Evolutionary conservation across 2,329 filamentous ascomycete species (phyloP).

Genomic region (Colletotrichum aenigma): DNA sequence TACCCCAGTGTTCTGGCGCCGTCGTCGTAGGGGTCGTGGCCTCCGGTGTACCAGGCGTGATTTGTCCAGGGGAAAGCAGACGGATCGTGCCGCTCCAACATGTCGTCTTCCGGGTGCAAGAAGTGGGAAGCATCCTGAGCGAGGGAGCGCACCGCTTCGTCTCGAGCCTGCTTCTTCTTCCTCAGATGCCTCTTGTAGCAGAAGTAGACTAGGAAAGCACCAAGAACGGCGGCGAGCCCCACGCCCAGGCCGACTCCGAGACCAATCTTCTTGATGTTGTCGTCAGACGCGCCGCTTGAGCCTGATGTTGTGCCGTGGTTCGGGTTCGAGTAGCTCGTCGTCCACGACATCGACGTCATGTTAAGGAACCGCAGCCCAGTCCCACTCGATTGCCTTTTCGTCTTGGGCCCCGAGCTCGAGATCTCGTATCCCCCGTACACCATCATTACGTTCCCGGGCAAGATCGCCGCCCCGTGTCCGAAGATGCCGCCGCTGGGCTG

Average conservation of each 20-base stretch:
- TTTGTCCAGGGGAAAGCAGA: conserved; percentile 33
- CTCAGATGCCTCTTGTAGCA: conserved; percentile 50
- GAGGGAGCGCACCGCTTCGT: conserved; percentile 52
- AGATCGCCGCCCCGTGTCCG: conserved; percentile 66
- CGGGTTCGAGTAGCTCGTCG: conserved; percentile 54
- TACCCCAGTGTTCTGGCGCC: conserved; percentile 51
- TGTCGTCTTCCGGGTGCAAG: conserved; percentile 45
- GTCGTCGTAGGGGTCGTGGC: conserved; percentile 44
- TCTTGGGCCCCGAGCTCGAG: conserved; percentile 31
- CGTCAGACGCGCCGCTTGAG: not conserved
- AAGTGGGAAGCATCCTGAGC: conserved; percentile 55
- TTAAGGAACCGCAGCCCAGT: conserved; percentile 55
- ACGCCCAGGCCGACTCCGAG: conserved; percentile 70
- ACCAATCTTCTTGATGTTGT: conserved; percentile 52
- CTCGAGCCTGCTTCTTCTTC: conserved; percentile 34
- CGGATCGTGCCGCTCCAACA: conserved; percentile 45
- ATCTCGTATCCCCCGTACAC: conserved; percentile 67
- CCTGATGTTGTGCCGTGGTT: conserved; percentile 16
- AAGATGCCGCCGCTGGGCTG: conserved; percentile 58
- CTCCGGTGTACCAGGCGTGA: conserved; percentile 50
- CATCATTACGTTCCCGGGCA: conserved; percentile 73
- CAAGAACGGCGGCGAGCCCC: conserved; percentile 57
- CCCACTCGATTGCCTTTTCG: conserved; percentile 36
- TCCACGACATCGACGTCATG: conserved; percentile 61
- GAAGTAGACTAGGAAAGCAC: conserved; percentile 49